These are phyloP conservation scores for Dipodascus albidus DNA, from an alignment of 805 yeast genomes.

Conservation along the genomic window DNA sequence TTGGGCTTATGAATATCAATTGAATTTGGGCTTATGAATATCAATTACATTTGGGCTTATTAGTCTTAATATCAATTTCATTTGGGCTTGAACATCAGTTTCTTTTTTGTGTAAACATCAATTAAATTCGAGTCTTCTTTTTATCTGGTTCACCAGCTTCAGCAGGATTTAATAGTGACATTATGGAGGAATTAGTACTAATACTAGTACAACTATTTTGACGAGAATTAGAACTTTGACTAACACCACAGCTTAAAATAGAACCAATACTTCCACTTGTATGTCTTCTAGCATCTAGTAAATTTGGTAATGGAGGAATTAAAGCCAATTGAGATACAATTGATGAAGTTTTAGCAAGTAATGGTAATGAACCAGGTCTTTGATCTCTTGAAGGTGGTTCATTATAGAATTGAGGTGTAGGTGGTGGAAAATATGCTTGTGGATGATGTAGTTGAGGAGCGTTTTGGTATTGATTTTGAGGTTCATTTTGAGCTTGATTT, in stretches of 20 bases:
- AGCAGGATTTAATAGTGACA: not conserved
- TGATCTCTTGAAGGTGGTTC: slow-evolving; percentile 14
- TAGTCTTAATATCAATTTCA: too few relatives aligned
- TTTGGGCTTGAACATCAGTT: too few relatives aligned
- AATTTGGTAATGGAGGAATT: not conserved
- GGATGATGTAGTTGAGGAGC: not conserved
- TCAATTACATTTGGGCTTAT: too few relatives aligned
- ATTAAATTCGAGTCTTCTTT: not conserved
- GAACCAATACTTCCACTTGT: slow-evolving; percentile 2
- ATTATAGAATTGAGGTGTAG: slow-evolving; percentile 2
- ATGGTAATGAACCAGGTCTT: slow-evolving; percentile 20
- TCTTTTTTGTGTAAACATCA: not conserved
- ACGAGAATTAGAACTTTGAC: not conserved
- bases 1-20: too few relatives aligned
- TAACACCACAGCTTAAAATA: too few relatives aligned
- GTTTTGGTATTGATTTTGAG: too few relatives aligned
- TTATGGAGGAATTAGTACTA: not conserved
- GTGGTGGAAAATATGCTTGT: slow-evolving; percentile 1
- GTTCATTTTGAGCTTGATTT: too few relatives aligned
- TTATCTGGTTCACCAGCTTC: not conserved
- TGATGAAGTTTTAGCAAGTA: slow-evolving; percentile 4
- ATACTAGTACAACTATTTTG: not conserved
- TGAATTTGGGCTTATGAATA: too few relatives aligned
- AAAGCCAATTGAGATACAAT: slow-evolving; percentile 1
- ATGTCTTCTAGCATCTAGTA: slow-evolving; percentile 1